Evolutionary conservation across 805 yeast species (phyloP), one percentile per base, ranked within the genome.

Genomic region (Myxozyma monticola): DNA sequence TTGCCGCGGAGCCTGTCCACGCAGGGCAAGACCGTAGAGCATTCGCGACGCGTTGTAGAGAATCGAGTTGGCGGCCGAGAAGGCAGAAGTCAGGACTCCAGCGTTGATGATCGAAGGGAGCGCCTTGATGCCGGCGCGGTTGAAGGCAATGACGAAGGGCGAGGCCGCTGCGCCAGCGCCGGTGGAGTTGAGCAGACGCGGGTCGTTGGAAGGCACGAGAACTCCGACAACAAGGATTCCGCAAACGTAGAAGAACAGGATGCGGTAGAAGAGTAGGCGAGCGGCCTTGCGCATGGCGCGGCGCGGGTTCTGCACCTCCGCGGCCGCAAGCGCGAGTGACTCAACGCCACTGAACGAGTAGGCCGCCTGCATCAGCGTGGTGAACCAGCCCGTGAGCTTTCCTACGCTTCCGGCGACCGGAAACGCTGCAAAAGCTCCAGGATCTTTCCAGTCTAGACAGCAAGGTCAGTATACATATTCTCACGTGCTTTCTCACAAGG

Each of bases 341-440:
- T 88, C 96, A 1, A 96, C 95, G 0, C 95, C 96, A 2, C 87
- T 87, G 57, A 85, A 81, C 12, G 93, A 84, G 65, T 84, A 88
- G 1, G 60, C 79, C 15, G 86, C 84, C 36, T 80, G 75, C 41
- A 80, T 84, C 45, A 83, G 72, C 8, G 80, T 83, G n/a, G 83
- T 73, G 48, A 74, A 73, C 58, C 82, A 83, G 1, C 85, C 71
- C 21, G 80, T 79, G 61, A 83, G 81, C 62, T 78, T 76, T 54
- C 85, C 87, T 62, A 71, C 67, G 18, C 60, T 63, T 22, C 51
- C 51, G 10, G 34, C 18, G 15, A 79, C 79, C 47, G 63, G 69
- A 64, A 63, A 71, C 52, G 71, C 68, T 41, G 63, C 71, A 60
- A 75, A 84, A 0, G 88, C 84, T 54, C 89, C 90, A 0, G 89